Conservation (phyloP, 495 filamentous ascomycete species). For the Hypoxylon trugodes region DNA sequence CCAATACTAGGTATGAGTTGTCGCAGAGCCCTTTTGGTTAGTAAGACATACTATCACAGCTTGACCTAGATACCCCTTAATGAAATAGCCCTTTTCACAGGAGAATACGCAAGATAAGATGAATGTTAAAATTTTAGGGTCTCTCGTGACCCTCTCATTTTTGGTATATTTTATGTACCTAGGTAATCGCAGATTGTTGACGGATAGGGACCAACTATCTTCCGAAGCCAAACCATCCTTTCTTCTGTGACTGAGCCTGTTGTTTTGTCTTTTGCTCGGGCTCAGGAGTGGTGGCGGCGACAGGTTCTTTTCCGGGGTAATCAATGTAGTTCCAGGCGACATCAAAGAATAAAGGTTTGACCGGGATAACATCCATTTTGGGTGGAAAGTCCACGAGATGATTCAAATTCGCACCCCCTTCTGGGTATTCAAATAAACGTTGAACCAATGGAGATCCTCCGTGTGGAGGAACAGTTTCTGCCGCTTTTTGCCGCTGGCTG, state of each 20-base stretch:
- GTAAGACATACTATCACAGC: constrained; percentile 12
- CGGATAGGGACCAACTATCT: constrained; percentile 56
- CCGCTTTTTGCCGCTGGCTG: constrained; percentile 57
- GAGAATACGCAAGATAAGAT: not conserved
- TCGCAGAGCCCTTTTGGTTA: constrained; percentile 23
- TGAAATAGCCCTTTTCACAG: constrained; percentile 1
- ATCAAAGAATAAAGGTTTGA: constrained; percentile 96
- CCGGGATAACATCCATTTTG: constrained; percentile 79
- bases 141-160: constrained; percentile 12
- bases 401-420: constrained; percentile 70
- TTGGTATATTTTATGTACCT: not conserved
- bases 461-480: constrained; percentile 40
- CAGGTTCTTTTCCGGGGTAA: constrained; percentile 74
- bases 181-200: constrained; percentile 8
- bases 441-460: constrained; percentile 67
- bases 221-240: constrained; percentile 92
- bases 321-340: constrained; percentile 98
- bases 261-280: constrained; percentile 42
- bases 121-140: constrained; percentile 14
- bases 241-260: constrained; percentile 67
- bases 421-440: constrained; percentile 76
- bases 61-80: not conserved
- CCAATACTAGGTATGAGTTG: constrained; percentile 28
- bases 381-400: constrained; percentile 91
- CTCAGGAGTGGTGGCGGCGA: constrained; percentile 39